Evolutionary conservation across 345 rosid genomes (phyloP).

Genomic region (Salix exigua): DNA sequence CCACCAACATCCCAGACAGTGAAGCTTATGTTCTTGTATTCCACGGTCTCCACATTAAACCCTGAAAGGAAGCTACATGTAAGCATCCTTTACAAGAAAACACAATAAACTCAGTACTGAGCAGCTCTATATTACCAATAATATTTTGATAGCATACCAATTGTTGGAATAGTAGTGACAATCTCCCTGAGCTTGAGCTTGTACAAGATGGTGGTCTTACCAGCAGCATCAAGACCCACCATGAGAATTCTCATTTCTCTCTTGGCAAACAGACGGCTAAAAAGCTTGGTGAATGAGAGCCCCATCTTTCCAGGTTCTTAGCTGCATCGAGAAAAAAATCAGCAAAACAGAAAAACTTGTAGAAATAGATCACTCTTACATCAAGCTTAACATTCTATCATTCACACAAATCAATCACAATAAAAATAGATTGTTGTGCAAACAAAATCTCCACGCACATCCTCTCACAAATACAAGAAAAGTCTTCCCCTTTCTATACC

Average conservation of each 20-base stretch:
- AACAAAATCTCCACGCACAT: no score
- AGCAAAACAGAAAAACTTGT: not conserved
- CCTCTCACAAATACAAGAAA: not conserved
- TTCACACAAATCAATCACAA: no score
- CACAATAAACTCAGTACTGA: not conserved
- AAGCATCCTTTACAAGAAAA: not conserved
- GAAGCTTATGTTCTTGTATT: constrained; percentile 24
- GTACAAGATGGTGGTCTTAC: constrained; percentile 23
- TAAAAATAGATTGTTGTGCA: no score
- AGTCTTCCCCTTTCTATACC: not conserved
- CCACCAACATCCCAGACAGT: constrained; percentile 26
- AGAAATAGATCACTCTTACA: not conserved
- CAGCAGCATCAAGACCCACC: constrained; percentile 26
- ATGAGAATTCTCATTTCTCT: constrained; percentile 22
- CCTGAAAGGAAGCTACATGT: not conserved
- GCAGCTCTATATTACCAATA: not conserved
- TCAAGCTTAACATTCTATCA: no score
- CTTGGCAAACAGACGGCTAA: constrained; percentile 22
- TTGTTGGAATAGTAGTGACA: constrained; percentile 22
- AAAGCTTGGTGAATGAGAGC: constrained; percentile 22
- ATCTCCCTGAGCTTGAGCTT: constrained; percentile 26
- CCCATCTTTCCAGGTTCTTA: constrained; percentile 14
- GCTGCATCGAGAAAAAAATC: constrained; percentile 3
- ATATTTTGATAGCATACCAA: constrained; percentile 4
- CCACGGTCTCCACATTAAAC: constrained; percentile 25